phyloP scores from a whole-genome alignment of 2,329 filamentous ascomycete genomes.

The Cercospora beticola region DNA sequence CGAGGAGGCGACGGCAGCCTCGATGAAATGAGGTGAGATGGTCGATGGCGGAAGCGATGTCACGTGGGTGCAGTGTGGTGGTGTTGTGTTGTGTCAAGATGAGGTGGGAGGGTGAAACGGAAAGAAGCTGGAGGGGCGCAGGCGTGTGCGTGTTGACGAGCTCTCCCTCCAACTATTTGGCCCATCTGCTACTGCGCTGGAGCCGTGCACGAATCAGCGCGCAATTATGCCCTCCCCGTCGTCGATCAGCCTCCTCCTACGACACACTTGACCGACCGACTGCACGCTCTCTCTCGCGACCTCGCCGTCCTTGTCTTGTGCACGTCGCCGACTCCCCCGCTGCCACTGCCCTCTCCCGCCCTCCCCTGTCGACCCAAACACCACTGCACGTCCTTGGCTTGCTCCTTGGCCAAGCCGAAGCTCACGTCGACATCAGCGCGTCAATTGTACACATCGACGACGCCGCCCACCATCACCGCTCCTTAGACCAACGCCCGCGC shows the following conservation, averaged over 20 bases:
- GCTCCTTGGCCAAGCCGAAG: slow-evolving; percentile 12
- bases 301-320: neutral
- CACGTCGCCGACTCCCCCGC: neutral
- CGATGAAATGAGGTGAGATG: neutral
- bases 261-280: neutral
- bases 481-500: neutral
- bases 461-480: neutral
- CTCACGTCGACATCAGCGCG: slow-evolving; percentile 12
- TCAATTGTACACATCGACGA: neutral
- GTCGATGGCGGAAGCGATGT: neutral
- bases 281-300: neutral
- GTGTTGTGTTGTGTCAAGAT: neutral
- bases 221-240: neutral
- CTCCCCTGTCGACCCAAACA: neutral
- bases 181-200: neutral
- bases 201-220: slow-evolving; percentile 6
- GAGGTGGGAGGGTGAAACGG: neutral
- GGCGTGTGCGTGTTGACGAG: neutral
- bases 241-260: slow-evolving; percentile 4
- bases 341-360: slow-evolving; percentile 1
- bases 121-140: neutral
- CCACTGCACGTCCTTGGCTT: slow-evolving; percentile 7
- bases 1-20: neutral
- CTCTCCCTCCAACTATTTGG: neutral
- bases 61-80: neutral